Conservation (phyloP, 2,329 filamentous ascomycete species). For the Cladobotryum protrusum region DNA sequence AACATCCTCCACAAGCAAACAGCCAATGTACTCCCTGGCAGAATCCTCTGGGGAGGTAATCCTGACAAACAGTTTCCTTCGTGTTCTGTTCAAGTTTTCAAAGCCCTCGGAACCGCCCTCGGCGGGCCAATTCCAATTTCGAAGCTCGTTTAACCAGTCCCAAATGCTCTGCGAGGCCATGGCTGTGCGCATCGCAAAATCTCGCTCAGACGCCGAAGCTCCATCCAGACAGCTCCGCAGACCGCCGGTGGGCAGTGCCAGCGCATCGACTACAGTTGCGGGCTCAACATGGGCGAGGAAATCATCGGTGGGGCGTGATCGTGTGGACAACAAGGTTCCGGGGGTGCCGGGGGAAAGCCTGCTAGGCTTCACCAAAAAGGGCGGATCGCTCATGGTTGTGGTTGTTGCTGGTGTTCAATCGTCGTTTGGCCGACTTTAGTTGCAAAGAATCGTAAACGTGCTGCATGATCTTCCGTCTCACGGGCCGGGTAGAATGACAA, state of each 20-base stretch:
- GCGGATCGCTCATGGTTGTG: slow-evolving; percentile 29
- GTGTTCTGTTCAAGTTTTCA: slow-evolving; percentile 39
- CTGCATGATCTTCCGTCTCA: slow-evolving; percentile 14
- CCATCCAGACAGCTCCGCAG: slow-evolving; percentile 55
- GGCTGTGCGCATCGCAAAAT: slow-evolving; percentile 65
- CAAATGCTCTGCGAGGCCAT: slow-evolving; percentile 64
- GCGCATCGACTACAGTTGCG: slow-evolving; percentile 52
- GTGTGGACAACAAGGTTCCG: slow-evolving; percentile 36
- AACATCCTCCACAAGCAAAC: slow-evolving; percentile 59
- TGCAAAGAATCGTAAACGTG: slow-evolving; percentile 1
- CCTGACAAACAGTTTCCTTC: slow-evolving; percentile 31
- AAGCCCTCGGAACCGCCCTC: slow-evolving; percentile 48
- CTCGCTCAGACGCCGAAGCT: slow-evolving; percentile 59
- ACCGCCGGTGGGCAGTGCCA: slow-evolving; percentile 46
- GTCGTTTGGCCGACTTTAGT: slow-evolving; percentile 18
- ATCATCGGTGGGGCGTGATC: slow-evolving; percentile 46
- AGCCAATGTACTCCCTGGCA: slow-evolving; percentile 55
- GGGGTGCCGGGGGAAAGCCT: slow-evolving; percentile 24
- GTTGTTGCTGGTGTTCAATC: slow-evolving; percentile 26
- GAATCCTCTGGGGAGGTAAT: slow-evolving; percentile 16
- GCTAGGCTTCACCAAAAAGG: slow-evolving; percentile 27
- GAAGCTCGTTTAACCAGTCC: slow-evolving; percentile 69
- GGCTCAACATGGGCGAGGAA: slow-evolving; percentile 58
- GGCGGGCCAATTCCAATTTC: slow-evolving; percentile 51
- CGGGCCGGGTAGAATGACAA: slow-evolving; percentile 12